Evolutionary conservation across 2,329 filamentous ascomycete species (phyloP).

Genomic region (Tolypocladium capitatum): DNA sequence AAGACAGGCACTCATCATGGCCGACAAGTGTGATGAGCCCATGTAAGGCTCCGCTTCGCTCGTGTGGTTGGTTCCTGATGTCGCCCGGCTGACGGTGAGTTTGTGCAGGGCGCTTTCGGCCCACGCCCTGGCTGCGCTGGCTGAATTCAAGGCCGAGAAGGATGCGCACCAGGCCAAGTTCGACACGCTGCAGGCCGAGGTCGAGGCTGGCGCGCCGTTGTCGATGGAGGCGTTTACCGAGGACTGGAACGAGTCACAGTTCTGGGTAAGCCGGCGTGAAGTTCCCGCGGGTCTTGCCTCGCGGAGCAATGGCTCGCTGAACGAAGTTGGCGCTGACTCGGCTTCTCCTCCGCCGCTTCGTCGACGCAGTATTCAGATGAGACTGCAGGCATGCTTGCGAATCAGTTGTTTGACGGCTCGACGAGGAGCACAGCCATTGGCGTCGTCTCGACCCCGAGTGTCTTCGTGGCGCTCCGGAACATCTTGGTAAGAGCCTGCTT

Average conservation of each 20-base stretch:
- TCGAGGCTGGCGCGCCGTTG: constrained; percentile 37
- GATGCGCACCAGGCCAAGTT: constrained; percentile 54
- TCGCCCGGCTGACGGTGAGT: constrained; percentile 4
- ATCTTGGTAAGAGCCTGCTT: constrained; percentile 35
- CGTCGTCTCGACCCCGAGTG: constrained; percentile 62
- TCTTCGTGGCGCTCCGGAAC: constrained; percentile 66
- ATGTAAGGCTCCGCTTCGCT: constrained; percentile 23
- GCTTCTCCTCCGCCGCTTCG: neutral
- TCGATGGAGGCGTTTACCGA: constrained; percentile 62
- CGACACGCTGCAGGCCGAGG: constrained; percentile 49
- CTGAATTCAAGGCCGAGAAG: constrained; percentile 61
- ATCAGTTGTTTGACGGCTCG: constrained; percentile 50
- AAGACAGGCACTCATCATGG: constrained; percentile 7
- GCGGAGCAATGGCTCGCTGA: neutral
- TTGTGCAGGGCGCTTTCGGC: constrained; percentile 41
- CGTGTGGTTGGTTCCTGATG: neutral
- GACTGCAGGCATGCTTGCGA: constrained; percentile 51
- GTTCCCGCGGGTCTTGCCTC: neutral
- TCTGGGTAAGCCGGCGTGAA: constrained; percentile 47
- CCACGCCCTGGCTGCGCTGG: constrained; percentile 53
- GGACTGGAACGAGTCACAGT: constrained; percentile 75
- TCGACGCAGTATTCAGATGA: constrained; percentile 52
- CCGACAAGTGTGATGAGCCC: constrained; percentile 31
- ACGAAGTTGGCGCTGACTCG: neutral
- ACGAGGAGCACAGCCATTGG: constrained; percentile 46